These are phyloP conservation scores for Oropetium thomaeum DNA, from an alignment of 176 grass and related monocot genomes.

Conservation along the genomic window DNA sequence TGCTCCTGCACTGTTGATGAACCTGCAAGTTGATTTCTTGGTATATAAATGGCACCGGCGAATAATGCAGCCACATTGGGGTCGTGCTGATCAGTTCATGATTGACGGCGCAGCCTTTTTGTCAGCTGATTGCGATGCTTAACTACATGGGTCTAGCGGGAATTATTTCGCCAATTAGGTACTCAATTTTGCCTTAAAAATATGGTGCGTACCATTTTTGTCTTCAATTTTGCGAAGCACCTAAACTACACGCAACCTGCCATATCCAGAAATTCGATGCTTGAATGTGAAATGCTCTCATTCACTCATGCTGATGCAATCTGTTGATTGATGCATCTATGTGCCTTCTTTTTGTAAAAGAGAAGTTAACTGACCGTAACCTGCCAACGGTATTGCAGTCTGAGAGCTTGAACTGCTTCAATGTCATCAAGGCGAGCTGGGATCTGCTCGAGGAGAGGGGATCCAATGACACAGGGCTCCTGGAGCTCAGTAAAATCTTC, in stretches of 20 bases:
- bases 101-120: conserved; percentile 4
- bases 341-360: background rate
- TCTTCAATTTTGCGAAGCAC: background rate
- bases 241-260: background rate
- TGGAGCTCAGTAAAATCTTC: conserved; percentile 76
- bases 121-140: conserved; percentile 8
- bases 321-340: background rate
- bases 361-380: background rate
- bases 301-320: background rate
- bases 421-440: conserved; percentile 80
- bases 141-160: background rate
- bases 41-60: background rate
- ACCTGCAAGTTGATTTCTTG: background rate
- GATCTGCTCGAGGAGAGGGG: conserved; percentile 54
- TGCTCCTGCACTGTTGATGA: background rate
- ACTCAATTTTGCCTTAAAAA: background rate
- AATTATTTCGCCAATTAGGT: background rate
- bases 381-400: conserved; percentile 50
- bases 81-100: background rate
- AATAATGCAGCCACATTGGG: background rate
- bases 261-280: background rate
- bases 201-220: background rate
- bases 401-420: conserved; percentile 88
- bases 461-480: conserved; percentile 46
- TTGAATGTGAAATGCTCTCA: background rate